Percentiles rank a stretch among this genome's conserved stretches.
These are phyloP conservation scores for Pseudocercospora eumusae DNA, from an alignment of 2,329 filamentous ascomycete species.

Conservation along the genomic window DNA sequence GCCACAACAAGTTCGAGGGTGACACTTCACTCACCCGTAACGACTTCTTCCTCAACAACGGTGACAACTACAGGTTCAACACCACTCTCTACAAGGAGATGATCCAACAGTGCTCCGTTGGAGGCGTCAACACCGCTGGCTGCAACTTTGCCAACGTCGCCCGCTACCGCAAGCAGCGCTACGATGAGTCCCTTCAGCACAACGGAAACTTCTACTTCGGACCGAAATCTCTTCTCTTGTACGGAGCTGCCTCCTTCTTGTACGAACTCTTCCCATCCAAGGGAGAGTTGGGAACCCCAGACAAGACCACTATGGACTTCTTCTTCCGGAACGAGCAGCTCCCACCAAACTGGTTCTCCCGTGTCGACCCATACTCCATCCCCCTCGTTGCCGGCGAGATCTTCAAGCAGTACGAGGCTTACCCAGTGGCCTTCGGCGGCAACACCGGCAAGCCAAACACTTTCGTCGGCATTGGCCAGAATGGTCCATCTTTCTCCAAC, in stretches of 20 bases:
- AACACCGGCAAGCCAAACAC: constrained; percentile 45
- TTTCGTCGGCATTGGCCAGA: constrained; percentile 40
- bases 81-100: constrained; percentile 46
- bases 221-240: constrained; percentile 44
- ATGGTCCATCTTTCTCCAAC: constrained; percentile 41
- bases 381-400: constrained; percentile 45
- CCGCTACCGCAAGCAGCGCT: constrained; percentile 45
- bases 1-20: constrained; percentile 50
- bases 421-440: constrained; percentile 49
- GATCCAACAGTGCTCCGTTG: constrained; percentile 28
- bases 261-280: constrained; percentile 46
- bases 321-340: constrained; percentile 48
- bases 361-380: constrained; percentile 41
- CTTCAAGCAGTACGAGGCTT: constrained; percentile 43
- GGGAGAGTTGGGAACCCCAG: constrained; percentile 19
- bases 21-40: constrained; percentile 47
- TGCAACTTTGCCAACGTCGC: constrained; percentile 44
- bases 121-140: constrained; percentile 22
- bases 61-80: constrained; percentile 47
- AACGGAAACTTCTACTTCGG: constrained; percentile 50
- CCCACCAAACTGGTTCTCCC: constrained; percentile 40
- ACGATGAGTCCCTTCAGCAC: constrained; percentile 42
- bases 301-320: constrained; percentile 32
- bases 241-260: constrained; percentile 48
- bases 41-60: constrained; percentile 43